These are phyloP conservation scores for Tulasnella sp. DNA, from an alignment of 768 basidiomycete genomes.

Conservation along the genomic window DNA sequence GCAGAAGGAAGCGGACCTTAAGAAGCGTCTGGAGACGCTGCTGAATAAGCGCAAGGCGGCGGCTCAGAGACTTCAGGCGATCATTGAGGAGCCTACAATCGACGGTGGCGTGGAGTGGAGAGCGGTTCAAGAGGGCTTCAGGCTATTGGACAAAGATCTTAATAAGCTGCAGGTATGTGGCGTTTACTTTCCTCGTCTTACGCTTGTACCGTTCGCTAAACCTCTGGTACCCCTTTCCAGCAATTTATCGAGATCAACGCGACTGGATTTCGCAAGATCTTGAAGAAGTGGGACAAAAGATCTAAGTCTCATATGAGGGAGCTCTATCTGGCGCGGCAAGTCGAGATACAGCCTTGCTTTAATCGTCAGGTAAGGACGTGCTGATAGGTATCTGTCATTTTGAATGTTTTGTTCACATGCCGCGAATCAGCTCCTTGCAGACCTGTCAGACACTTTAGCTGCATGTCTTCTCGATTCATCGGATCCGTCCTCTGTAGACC, in stretches of 20 bases:
- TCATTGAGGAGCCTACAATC: slow-evolving; percentile 42
- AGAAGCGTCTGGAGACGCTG: slow-evolving; percentile 81
- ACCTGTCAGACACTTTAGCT: slow-evolving; percentile 85
- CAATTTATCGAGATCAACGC: slow-evolving; percentile 98
- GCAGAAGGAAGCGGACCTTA: slow-evolving; percentile 92
- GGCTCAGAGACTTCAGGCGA: slow-evolving; percentile 58
- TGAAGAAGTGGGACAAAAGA: slow-evolving; percentile 98
- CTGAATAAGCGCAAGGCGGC: slow-evolving; percentile 87
- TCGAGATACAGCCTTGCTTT: slow-evolving; percentile 98
- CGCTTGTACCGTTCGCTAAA: slow-evolving; percentile 21
- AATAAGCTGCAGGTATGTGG: slow-evolving; percentile 77
- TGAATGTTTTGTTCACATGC: neutral
- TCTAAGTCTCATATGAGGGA: slow-evolving; percentile 94
- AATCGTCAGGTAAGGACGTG: slow-evolving; percentile 60
- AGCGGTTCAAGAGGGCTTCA: slow-evolving; percentile 92
- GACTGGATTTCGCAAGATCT: slow-evolving; percentile 89
- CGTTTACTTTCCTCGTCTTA: neutral
- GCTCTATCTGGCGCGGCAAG: slow-evolving; percentile 87
- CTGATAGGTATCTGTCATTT: neutral
- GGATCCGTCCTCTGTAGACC: slow-evolving; percentile 28
- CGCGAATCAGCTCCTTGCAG: slow-evolving; percentile 77
- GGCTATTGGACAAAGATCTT: slow-evolving; percentile 85
- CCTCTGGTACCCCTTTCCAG: slow-evolving; percentile 31
- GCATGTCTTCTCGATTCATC: slow-evolving; percentile 70
- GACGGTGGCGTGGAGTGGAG: slow-evolving; percentile 77